Base-by-base conservation (phyloP, 2,329 filamentous ascomycete genomes). In the Pseudogymnoascus destructans region DNA sequence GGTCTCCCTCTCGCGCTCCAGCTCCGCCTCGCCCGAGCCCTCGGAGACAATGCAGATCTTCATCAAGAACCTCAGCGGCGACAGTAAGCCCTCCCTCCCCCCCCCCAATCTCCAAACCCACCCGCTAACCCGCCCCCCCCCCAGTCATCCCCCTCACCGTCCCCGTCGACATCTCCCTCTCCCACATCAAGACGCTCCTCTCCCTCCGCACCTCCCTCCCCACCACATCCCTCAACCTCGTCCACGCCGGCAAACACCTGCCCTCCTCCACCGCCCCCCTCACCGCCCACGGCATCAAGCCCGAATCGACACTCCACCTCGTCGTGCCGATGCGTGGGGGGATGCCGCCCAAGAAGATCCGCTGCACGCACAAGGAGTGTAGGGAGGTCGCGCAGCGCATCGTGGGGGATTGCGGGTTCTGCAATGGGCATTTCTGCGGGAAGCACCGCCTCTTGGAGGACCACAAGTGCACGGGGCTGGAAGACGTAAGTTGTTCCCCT, bases 321-420 rank as follows among this genome's bases (percentile, higher is more conserved):
- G 75, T 77, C 0, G 69, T 80, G 19, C 80, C 81, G 46, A 73
- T 84, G 64, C 80, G 80, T 62, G 66, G 67, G 36, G 67, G 68
- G 64, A 85, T 84, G 80, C 80, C 85, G 63, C 79, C 84, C 62
- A 88, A 86, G 75, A 89, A 87, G 79, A 83, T 86, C 66, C 85
- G 87, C 66, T 97, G 93, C 78, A 86, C 79, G 64, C 90, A 88
- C 76, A 91, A 92, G 74, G 85, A 90, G 66, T 97, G 93, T 82
- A 89, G 84, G 70, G 85, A 89, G 66, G 80, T 81, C 27, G 91
- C 90, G 13, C 91, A 96, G 73, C 86, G 89, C 64, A 96, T 98
- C 68, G 88, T 96, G 60, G 93, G 93, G 58, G 92, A 97, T 76
- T 98, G 93, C 74, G 86, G 84, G 61, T 97, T 97, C 78, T 98